Evolutionary conservation across 108 stramenopile species (phyloP), one percentile per base, ranked within the genome.

Genomic region (Bacterosira constricta): DNA sequence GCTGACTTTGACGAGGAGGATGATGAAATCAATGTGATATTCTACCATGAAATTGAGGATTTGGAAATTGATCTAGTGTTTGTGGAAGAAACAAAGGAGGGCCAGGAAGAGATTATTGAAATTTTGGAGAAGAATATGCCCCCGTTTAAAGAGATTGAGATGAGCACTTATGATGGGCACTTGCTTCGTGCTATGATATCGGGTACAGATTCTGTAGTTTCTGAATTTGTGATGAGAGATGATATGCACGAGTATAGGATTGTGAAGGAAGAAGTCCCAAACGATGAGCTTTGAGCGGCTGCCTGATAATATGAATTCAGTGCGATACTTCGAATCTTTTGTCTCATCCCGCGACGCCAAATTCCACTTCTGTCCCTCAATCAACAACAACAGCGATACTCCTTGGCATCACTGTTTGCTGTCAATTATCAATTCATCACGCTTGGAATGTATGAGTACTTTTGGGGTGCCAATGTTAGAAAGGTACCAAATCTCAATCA

Each of bases 31-130:
- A 7, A 7, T 13, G 39, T 66, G 32, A 27, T 34, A 2, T 66
- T 66, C 53, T 66, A 66, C 53, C 65, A 66, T 35, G 65, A 66
- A 39, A 66, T 66, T 10, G 65, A 52, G n/a, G 65, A 66, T 25
- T 12, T 26, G 1, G 38, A 54, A 1, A 37, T 66, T 38, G 36
- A 37, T 41, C 38, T 66, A 15, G 38, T 38, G 0, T 66, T 9
- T 13, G 65, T 66, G 3, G 52, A 66, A 13, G 38, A 30, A 12
- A 18, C 7, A 2, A 32, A 10, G 26, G 17, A 53, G 13, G 51
- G 25, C 21, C 30, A 6, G 32, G 39, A 12, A 10, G 51, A 53
- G 27, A 50, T 34, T 20, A 37, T 50, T 9, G 45, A 36, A 9
- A 13, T 51, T 13, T 36, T 54, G n/a, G 39, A 41, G 1, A 37